Evolutionary conservation across 228 moss, liverwort and hornwort genomes (phyloP).

Genomic region (Sphagnum fallax): DNA sequence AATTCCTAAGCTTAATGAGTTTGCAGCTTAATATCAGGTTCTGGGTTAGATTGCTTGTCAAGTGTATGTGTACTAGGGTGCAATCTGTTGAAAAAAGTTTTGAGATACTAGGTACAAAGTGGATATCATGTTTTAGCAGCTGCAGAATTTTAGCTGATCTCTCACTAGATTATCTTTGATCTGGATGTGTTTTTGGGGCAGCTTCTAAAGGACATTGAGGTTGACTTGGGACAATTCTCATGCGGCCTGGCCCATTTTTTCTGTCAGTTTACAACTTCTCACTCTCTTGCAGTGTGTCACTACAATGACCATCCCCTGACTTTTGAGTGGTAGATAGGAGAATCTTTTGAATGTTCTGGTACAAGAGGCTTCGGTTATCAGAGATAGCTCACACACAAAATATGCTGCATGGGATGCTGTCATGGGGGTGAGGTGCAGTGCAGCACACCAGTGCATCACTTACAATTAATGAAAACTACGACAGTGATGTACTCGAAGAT

Average conservation of each 20-base stretch:
- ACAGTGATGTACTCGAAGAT: conserved; percentile 81
- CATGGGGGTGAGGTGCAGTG: conserved; percentile 38
- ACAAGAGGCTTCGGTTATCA: too few relatives aligned
- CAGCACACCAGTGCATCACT: conserved; percentile 96
- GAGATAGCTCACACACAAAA: neutral
- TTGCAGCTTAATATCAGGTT: too few relatives aligned
- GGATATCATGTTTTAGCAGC: neutral
- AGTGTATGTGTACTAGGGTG: neutral
- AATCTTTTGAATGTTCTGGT: neutral
- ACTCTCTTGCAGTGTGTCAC: neutral
- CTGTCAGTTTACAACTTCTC: conserved; percentile 36
- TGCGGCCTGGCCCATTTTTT: conserved; percentile 92
- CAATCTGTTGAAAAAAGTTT: neutral
- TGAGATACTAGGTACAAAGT: neutral
- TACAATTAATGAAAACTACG: conserved; percentile 95
- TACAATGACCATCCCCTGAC: neutral
- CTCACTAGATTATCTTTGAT: neutral
- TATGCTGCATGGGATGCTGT: neutral
- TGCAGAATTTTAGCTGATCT: neutral
- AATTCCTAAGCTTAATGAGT: too few relatives aligned
- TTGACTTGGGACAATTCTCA: conserved; percentile 66
- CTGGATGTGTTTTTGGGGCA: conserved; percentile 16
- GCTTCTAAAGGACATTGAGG: conserved; percentile 74
- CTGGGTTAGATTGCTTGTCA: neutral
- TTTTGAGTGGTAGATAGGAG: neutral